Conservation (phyloP, 2,329 filamentous ascomycete species). For the Paracamarosporium sp. region DNA sequence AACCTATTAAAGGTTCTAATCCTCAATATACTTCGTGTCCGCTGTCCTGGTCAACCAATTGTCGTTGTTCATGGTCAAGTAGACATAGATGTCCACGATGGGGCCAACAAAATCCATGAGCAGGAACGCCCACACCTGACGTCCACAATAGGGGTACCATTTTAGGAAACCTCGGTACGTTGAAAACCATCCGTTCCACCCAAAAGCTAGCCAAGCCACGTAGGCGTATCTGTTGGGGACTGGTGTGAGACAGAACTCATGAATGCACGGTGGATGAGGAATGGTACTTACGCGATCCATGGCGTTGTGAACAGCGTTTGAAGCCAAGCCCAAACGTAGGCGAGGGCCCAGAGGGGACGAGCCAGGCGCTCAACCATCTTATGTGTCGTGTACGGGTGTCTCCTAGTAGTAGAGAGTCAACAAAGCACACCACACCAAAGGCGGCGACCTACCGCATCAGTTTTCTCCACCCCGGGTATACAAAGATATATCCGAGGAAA, state of each 20-base stretch:
- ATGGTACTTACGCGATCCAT: neutral
- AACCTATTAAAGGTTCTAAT: too few species aligned
- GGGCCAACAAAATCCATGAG: neutral
- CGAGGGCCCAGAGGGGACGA: neutral
- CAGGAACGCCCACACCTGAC: neutral
- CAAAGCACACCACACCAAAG: neutral
- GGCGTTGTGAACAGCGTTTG: neutral
- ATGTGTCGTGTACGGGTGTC: neutral
- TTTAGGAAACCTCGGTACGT: neutral
- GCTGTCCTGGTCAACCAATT: constrained; percentile 1
- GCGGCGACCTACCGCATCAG: neutral
- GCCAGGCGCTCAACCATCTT: neutral
- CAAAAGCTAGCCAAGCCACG: neutral
- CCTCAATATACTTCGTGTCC: neutral
- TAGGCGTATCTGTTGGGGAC: neutral
- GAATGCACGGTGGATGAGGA: neutral
- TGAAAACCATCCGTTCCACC: neutral
- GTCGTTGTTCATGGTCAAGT: neutral
- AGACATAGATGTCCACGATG: neutral
- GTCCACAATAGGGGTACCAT: neutral
- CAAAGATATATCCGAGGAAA: neutral
- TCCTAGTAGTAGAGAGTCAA: neutral
- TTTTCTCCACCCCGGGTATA: neutral
- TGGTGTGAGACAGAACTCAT: neutral
- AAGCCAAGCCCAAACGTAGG: neutral